phyloP scores from a whole-genome alignment of 345 rosid species.

The Sonneratia alba region DNA sequence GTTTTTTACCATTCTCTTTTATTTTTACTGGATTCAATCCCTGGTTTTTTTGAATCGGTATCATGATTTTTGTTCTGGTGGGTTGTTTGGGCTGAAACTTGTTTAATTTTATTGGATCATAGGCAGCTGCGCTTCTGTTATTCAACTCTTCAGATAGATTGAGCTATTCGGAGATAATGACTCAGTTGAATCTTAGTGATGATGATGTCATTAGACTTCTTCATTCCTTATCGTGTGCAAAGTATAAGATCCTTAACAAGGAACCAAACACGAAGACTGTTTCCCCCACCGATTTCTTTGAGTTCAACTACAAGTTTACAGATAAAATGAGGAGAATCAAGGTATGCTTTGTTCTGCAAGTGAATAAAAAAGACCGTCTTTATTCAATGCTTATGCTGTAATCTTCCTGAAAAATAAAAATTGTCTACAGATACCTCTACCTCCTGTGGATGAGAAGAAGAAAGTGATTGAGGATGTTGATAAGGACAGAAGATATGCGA shows the following conservation, averaged over 20 bases:
- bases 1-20: too few species aligned
- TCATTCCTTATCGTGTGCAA: conserved; percentile 80
- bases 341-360: conserved; percentile 24
- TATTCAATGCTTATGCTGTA: not conserved
- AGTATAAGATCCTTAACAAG: conserved; percentile 65
- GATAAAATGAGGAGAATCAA: conserved; percentile 93
- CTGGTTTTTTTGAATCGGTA: not conserved
- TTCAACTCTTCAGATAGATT: conserved; percentile 75
- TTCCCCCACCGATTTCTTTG: conserved; percentile 46
- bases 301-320: conserved; percentile 67
- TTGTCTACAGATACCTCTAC: conserved; percentile 68
- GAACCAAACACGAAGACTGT: conserved; percentile 59
- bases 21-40: too few species aligned
- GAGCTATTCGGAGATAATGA: conserved; percentile 70
- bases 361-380: not conserved
- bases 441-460: conserved; percentile 88
- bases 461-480: conserved; percentile 90
- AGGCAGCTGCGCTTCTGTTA: conserved; percentile 83
- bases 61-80: not conserved
- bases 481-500: conserved; percentile 81
- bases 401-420: not conserved
- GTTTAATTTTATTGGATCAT: conserved; percentile 3
- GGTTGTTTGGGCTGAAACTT: not conserved
- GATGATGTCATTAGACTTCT: conserved; percentile 84
- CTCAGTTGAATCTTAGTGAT: conserved; percentile 70